Evolutionary conservation across 148 eudicot species (phyloP).

Genomic region (Rhododendron ovatum): DNA sequence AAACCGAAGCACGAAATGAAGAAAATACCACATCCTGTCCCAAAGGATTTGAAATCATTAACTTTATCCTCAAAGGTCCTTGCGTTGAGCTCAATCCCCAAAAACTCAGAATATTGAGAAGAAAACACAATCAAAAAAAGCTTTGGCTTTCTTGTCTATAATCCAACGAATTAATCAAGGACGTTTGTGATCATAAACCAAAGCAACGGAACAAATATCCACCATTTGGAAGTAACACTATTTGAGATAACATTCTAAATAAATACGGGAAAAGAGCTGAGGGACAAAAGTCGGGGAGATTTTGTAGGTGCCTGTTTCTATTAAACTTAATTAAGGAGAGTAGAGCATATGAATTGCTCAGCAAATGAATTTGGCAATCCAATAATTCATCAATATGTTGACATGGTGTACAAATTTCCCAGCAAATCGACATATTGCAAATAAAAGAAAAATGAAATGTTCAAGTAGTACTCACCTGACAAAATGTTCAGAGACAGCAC

Average conservation of each 20-base stretch:
- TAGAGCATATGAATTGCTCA: not conserved
- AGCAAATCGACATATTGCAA: not conserved
- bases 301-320: not conserved
- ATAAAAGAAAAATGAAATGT: not conserved
- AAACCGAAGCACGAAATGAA: not conserved
- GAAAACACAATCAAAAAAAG: not conserved
- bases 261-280: not conserved
- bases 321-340: not conserved
- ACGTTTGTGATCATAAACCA: not conserved
- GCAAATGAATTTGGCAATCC: not conserved
- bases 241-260: not conserved
- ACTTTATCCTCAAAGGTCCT: not conserved
- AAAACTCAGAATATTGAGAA: not conserved
- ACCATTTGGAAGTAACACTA: not conserved
- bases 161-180: not conserved
- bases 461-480: constrained; percentile 43
- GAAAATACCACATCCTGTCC: not conserved
- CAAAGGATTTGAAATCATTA: not conserved
- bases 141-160: not conserved
- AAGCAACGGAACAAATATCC: not conserved
- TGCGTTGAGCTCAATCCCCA: not conserved
- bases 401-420: not conserved
- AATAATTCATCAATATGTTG: not conserved
- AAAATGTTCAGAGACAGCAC: constrained; percentile 73
- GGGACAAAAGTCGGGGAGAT: not conserved